Evolutionary conservation across 177 flowering plant genomes (phyloP), one percentile per base, ranked within the genome.

Genomic region (Tripterygium wilfordii): DNA sequence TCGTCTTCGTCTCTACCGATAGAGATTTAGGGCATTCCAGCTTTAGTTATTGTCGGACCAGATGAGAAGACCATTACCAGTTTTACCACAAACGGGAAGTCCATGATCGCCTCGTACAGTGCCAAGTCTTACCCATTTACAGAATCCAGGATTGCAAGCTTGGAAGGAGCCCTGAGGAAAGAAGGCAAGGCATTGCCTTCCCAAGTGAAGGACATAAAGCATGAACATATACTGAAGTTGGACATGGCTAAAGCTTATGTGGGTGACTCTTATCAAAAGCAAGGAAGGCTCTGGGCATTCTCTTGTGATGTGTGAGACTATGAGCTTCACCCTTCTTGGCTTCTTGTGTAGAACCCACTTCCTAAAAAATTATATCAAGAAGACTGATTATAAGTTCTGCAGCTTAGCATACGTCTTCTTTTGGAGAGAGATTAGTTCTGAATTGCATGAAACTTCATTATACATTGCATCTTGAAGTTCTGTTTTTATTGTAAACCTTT

Each of bases 241-340:
- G 83, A 80, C 33, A 77, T 60, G 74, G 79, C 76, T 10, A 77
- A 75, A 51, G 83, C 80, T 1, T 80, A 77, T 51, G 53, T 75
- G 0, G 72, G 87, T 44, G 73, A 80, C 47, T 56, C 26, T 6
- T 80, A 83, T 44, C 69, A 53, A 38, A 49, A 45, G 36, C 65
- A 53, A 51, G 87, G 87, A 5, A 75, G 62, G 47, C 75, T 75
- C 32, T 80, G 87, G 87, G 75, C 76, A 14, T 80, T 69, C 46
- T 68, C 81, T 32, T 77, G 87, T 57, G 55, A 65, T 46, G 53
- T 42, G 3, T 80, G 87, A 48, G 65, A 80, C 51, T 80, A 66
- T 45, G 87, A 80, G 25, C 79, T 80, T 60, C 87, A 80, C 51
- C 81, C 87, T 16, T 32, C 27, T 7, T 77, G 87, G n/a, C 87